Percentiles rank a stretch among this genome's conserved stretches.
These are phyloP conservation scores for Mucor saturninus DNA, from an alignment of 371 early-diverging fungal species.

Conservation along the genomic window DNA sequence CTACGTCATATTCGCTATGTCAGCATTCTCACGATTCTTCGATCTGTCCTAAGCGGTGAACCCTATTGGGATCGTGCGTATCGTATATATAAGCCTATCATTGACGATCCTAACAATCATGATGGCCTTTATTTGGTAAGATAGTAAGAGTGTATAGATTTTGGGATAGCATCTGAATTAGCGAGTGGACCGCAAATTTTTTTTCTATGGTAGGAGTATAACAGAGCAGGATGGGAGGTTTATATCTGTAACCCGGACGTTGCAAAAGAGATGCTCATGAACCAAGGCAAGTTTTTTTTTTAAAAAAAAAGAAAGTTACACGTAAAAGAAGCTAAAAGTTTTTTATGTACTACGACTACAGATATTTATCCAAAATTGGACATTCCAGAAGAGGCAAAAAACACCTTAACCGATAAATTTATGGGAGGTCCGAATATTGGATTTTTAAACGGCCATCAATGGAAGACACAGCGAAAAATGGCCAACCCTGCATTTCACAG, in stretches of 20 bases:
- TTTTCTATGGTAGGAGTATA: neutral
- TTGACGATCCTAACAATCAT: neutral
- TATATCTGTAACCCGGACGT: slow-evolving; percentile 10
- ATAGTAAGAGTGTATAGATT: too few species aligned
- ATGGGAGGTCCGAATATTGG: slow-evolving; percentile 15
- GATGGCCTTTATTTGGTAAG: slow-evolving; percentile 22
- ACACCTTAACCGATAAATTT: neutral
- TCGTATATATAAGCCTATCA: slow-evolving; percentile 1
- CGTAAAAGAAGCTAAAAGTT: too few species aligned
- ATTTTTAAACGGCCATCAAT: slow-evolving; percentile 10
- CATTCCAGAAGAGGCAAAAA: slow-evolving; percentile 6
- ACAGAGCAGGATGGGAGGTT: slow-evolving; percentile 11
- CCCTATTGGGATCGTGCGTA: neutral
- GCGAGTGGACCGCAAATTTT: too few species aligned
- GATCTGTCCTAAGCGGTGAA: neutral
- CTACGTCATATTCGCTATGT: slow-evolving; percentile 32
- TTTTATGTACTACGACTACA: too few species aligned
- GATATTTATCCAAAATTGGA: too few species aligned
- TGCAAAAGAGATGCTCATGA: slow-evolving; percentile 10
- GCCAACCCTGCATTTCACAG: slow-evolving; percentile 51
- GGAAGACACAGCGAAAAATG: slow-evolving; percentile 27
- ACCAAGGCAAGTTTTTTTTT: slow-evolving; percentile 1
- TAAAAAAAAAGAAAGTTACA: neutral
- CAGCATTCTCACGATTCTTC: slow-evolving; percentile 3
- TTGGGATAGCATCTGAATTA: too few species aligned